These are phyloP conservation scores for Cyberlindnera mrakii DNA, from an alignment of 805 yeast species.

Conservation along the genomic window DNA sequence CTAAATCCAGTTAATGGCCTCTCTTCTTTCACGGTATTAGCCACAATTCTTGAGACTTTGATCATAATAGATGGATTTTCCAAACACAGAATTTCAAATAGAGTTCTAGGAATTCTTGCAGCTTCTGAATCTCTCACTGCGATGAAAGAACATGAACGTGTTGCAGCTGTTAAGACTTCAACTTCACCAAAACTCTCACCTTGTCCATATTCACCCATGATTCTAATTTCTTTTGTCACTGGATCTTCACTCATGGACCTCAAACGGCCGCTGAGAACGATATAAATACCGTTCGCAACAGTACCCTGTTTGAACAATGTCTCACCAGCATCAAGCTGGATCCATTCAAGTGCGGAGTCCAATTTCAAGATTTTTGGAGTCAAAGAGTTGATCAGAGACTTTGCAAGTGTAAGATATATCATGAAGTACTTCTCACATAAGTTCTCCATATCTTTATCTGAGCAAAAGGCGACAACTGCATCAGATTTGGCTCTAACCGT, in stretches of 20 bases:
- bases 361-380: conserved; percentile 64
- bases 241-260: conserved; percentile 40
- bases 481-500: conserved; percentile 57
- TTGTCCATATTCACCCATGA: conserved; percentile 79
- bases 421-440: conserved; percentile 72
- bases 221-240: conserved; percentile 23
- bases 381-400: conserved; percentile 58
- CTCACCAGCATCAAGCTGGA: conserved; percentile 83
- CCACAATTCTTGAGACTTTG: conserved; percentile 82
- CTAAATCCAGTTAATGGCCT: conserved; percentile 6
- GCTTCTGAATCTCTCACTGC: conserved; percentile 93
- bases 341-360: conserved; percentile 94
- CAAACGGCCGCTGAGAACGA: conserved; percentile 83
- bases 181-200: conserved; percentile 95
- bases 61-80: conserved; percentile 89
- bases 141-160: conserved; percentile 61
- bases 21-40: conserved; percentile 39
- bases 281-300: conserved; percentile 83
- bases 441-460: conserved; percentile 55
- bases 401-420: conserved; percentile 73
- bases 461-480: conserved; percentile 64
- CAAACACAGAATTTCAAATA: conserved; percentile 78
- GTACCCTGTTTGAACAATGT: conserved; percentile 77
- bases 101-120: conserved; percentile 84
- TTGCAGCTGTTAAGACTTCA: conserved; percentile 80